Evolutionary conservation across 2,329 filamentous ascomycete species (phyloP), one percentile per base, ranked within the genome.

Genomic region (Fusarium azukiicola): DNA sequence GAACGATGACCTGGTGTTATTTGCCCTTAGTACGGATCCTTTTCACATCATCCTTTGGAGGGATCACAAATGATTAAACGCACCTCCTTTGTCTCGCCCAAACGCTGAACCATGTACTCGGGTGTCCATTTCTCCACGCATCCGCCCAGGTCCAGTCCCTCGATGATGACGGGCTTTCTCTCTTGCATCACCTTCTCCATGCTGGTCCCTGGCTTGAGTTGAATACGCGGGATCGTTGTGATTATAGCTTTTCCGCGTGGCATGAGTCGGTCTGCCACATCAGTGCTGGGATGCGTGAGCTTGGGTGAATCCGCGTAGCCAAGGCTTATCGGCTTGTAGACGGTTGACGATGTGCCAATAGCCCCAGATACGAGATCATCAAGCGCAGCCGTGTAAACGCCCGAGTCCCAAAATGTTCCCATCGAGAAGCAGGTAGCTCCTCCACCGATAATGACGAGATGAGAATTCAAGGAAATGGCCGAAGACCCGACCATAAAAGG

Each of bases 371-470:
- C 9, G 32, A 70, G 13, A 61, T 52, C 67, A 17, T 72, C 69
- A 6, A 84, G 63, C 10, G 75, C 68, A 32, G 94, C 81, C 4
- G 87, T 84, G 67, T 89, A 95, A 17, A 91, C 88, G 3, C 93
- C 93, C 44, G 90, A 90, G 67, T 97, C 97, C 96, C 96, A 98
- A 82, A 93, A 97, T 11, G 96, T 96, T 3, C 97, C 97, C 91
- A 98, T 98, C 0, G 96, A 97, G 88, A 98, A 98, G 85, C 96
- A 98, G 0, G 96, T 96, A 21, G 96, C 96, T 49, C 96, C 97
- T 21, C 97, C 97, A 3, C 96, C 96, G 64, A 95, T 86, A 12
- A 98, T 87, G 14, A 96, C 82, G 6, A 97, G 81, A 23, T 91
- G 87, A 42, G 90, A 87, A 54, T 88, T 87, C 2, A 91, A 87